Conservation (phyloP, 2,329 filamentous ascomycete species). For the Cytospora mali region DNA sequence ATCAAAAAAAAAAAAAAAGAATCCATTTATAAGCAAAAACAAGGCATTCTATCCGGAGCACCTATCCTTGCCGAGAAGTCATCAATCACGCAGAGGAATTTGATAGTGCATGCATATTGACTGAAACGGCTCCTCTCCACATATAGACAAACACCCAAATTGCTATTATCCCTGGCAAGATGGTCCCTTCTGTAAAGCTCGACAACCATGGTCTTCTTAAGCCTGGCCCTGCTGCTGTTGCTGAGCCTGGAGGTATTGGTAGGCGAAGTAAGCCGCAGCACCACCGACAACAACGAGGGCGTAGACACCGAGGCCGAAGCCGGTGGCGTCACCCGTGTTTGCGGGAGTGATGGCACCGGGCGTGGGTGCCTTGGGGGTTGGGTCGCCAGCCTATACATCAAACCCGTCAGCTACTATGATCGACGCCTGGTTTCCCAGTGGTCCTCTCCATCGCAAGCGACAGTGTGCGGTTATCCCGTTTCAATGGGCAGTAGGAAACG, state of each 20-base stretch:
- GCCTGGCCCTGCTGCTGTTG: constrained; percentile 32
- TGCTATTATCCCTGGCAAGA: background rate
- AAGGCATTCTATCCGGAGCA: constrained; percentile 3
- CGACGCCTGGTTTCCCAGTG: background rate
- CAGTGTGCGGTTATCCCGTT: background rate
- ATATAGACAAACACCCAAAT: constrained; percentile 8
- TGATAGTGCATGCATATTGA: background rate
- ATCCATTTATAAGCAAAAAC: background rate
- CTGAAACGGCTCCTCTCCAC: background rate
- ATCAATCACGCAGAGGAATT: constrained; percentile 9
- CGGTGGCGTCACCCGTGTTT: constrained; percentile 51
- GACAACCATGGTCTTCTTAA: constrained; percentile 7
- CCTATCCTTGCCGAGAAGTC: background rate
- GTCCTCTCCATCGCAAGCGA: background rate
- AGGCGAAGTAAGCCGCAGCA: constrained; percentile 75
- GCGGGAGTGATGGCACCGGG: constrained; percentile 53
- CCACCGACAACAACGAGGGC: constrained; percentile 78
- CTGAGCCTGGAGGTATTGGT: constrained; percentile 78
- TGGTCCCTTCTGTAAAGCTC: background rate
- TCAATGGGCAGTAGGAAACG: constrained; percentile 36
- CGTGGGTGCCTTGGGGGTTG: constrained; percentile 64
- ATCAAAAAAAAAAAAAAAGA: too few relatives aligned
- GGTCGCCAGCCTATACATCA: constrained; percentile 71
- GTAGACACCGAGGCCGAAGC: constrained; percentile 79
- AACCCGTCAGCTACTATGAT: background rate